These are phyloP conservation scores for Candida incommunis DNA, from an alignment of 805 yeast genomes.

Conservation along the genomic window DNA sequence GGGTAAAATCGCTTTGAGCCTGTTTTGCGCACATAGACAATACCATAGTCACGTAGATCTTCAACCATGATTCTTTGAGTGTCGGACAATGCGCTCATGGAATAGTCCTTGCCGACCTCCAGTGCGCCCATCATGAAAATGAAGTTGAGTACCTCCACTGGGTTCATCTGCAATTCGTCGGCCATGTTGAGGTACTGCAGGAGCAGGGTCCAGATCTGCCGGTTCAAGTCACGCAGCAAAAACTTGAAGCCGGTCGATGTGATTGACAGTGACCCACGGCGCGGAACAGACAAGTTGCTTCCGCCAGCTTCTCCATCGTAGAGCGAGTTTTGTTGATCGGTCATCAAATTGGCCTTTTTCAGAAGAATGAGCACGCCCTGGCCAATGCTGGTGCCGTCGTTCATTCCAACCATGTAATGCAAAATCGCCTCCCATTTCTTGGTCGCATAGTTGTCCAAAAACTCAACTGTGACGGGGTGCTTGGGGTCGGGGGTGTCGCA, in stretches of 20 bases:
- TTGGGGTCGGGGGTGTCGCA: conserved; percentile 41
- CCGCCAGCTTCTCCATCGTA: conserved; percentile 1
- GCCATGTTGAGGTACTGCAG: conserved; percentile 79
- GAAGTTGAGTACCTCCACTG: conserved; percentile 89
- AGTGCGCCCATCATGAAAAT: conserved; percentile 86
- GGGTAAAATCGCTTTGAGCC: conserved; percentile 65
- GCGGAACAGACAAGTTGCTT: conserved; percentile 10
- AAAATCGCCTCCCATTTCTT: conserved; percentile 88
- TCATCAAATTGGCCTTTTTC: conserved; percentile 79
- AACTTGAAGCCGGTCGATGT: conserved; percentile 93
- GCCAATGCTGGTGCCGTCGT: conserved; percentile 48
- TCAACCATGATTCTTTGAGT: conserved; percentile 80
- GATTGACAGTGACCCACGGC: conserved; percentile 37
- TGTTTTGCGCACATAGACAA: conserved; percentile 51
- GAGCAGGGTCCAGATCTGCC: conserved; percentile 87
- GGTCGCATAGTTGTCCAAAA: conserved; percentile 67
- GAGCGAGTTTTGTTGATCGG: conserved; percentile 27
- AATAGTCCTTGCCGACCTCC: conserved; percentile 80
- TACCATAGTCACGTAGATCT: conserved; percentile 82
- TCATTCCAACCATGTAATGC: conserved; percentile 89
- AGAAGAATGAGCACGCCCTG: conserved; percentile 68
- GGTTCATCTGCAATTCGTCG: conserved; percentile 77
- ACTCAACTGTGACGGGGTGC: conserved; percentile 39
- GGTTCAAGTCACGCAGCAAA: conserved; percentile 77
- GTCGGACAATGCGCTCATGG: conserved; percentile 50